phyloP scores from a whole-genome alignment of 1,139 yeast genomes.

The Pichia sp. region DNA sequence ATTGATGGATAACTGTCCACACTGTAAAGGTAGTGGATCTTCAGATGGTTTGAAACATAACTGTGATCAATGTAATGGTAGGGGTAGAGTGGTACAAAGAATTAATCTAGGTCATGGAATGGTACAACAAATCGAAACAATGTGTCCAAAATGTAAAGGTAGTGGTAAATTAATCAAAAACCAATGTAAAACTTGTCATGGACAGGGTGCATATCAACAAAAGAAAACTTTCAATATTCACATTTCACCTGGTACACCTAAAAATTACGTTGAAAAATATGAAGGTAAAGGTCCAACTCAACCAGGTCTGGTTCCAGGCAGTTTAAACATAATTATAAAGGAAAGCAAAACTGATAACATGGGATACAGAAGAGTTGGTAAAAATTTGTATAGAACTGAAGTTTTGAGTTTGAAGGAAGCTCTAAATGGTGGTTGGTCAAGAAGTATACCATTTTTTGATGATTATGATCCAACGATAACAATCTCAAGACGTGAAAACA shows the following conservation, averaged over 20 bases:
- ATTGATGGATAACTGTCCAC: constrained; percentile 67
- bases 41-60: constrained; percentile 61
- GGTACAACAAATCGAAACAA: constrained; percentile 75
- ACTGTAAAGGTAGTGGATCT: constrained; percentile 81
- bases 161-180: constrained; percentile 59
- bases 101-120: constrained; percentile 85
- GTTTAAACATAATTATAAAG: constrained; percentile 51
- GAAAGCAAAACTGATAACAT: constrained; percentile 51
- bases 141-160: constrained; percentile 78
- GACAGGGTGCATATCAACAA: constrained; percentile 56
- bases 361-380: constrained; percentile 81
- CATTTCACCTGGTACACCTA: constrained; percentile 63
- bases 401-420: constrained; percentile 70
- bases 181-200: constrained; percentile 64
- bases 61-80: constrained; percentile 69
- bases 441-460: constrained; percentile 63
- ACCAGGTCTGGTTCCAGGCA: constrained; percentile 81
- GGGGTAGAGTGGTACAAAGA: constrained; percentile 60
- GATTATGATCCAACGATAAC: constrained; percentile 41
- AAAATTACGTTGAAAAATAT: constrained; percentile 52
- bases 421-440: constrained; percentile 67
- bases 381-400: constrained; percentile 75
- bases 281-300: constrained; percentile 77
- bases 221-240: constrained; percentile 54
- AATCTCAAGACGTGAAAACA: constrained; percentile 46